Evolutionary conservation across 192 early-diverging fungal genomes (phyloP), one percentile per base, ranked within the genome.

Genomic region (Coemansia sp.): DNA sequence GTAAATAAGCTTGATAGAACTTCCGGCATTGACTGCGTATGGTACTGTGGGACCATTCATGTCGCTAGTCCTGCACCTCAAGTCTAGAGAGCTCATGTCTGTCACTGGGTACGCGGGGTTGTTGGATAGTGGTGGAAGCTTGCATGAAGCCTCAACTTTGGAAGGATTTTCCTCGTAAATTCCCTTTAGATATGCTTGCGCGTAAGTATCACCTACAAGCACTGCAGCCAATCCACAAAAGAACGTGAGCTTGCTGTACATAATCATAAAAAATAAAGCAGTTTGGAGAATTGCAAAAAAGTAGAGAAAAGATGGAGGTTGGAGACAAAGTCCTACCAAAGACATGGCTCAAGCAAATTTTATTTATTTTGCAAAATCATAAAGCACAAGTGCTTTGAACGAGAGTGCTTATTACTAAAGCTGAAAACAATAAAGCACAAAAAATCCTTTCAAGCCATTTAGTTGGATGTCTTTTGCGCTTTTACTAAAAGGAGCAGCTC

Each of bases 81-180:
- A 14, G 59, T 39, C 59, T 11, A 11, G 10, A 21, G 59, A 61
- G 36, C 19, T 61, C 36, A 39, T 61, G 34, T 61, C 59, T n/a
- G 15, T 32, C 36, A 61, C 59, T 19, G 59, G 59, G 34, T 38
- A 9, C 2, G 36, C 19, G 6, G 36, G 59, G n/a, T 61, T 38
- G 59, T 61, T 39, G 0, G 36, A 39, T 7, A 61, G 36, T 11
- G 59, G 59, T 4, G 59, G 36, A 38, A 61, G 59, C 34, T 38
- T 39, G 59, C 59, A 61, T 4, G 59, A 36, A 12, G 34, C 17
- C 2, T 61, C 59, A 19, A 61, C 38, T 61, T 61, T 61, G 9
- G 36, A 23, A 5, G 59, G 36, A 7, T 19, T 39, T 19, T 61
- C 59, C 19, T 61, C 59, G 10, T 61, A 61, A 8, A 61, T 12